Base-by-base conservation (phyloP, 257 asterid genomes). In the Solanum commersonii region DNA sequence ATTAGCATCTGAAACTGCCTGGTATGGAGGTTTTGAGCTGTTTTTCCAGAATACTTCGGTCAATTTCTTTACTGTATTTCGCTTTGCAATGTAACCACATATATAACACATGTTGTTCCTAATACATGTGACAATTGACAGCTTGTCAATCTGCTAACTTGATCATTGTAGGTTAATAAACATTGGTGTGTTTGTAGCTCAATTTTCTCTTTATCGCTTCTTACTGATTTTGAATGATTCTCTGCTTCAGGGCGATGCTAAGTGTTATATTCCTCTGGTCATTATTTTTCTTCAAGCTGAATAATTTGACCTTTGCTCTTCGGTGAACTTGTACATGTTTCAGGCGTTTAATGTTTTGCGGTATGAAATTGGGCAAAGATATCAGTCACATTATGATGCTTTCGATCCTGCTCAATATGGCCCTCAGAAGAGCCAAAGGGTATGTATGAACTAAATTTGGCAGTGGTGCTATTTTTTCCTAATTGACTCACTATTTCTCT, bases 341-440 rank as follows among this genome's bases (percentile, higher is more conserved):
- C 97, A 97, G 99, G 91, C 96, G 79, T 97, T 95, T 92, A 97
- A 97, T 90, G 92, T 97, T 87, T 89, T 97, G 90, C 95, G 98
- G 20, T 97, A 97, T 60, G 98, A 94, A 95, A 92, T 94, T 87
- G 99, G 98, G 29, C 99, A 97, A 92, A 92, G 96, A 85, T 97
- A 96, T 88, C 94, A 91, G 72, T 93, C 99, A 68, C 99, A 97
- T 90, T 97, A 93, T 84, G 99, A 97, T 91, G 97, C 99, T 49
- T 95, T 96, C 90, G 93, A 91, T 90, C 98, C 99, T 89, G 93
- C 95, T 88, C 98, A 96, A 90, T 97, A 96, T 35, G 99, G 99
- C 71, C 98, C 99, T 14, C 98, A 95, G 90, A 94, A 91, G 93
- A 97, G 98, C 94, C 99, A 94, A 89, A 93, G 99, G 96, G 99